These are phyloP conservation scores for Picochlorum sp. DNA, from an alignment of 139 green algal genomes.

Conservation along the genomic window DNA sequence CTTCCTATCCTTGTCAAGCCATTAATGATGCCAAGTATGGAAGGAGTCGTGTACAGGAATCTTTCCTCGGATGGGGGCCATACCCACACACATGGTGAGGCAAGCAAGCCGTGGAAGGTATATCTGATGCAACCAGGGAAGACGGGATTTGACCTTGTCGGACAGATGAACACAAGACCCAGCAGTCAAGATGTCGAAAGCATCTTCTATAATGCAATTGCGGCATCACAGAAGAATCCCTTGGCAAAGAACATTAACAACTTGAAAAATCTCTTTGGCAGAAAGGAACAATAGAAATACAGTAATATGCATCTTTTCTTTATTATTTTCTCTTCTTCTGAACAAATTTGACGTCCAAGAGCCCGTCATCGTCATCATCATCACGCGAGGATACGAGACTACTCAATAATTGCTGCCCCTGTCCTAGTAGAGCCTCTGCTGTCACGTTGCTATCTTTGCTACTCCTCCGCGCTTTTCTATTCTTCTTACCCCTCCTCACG, in stretches of 20 bases:
- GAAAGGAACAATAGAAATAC: background rate
- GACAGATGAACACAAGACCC: slow-evolving; percentile 21
- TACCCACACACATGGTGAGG: background rate
- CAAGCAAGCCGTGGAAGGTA: slow-evolving; percentile 16
- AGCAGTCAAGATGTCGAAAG: slow-evolving; percentile 8
- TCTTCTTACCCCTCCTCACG: background rate
- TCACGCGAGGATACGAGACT: background rate
- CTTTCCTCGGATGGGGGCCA: background rate
- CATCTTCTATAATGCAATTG: background rate
- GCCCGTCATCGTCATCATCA: background rate
- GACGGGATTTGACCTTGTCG: slow-evolving; percentile 7
- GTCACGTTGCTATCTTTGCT: background rate
- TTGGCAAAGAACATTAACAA: slow-evolving; percentile 5
- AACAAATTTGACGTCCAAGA: slow-evolving; percentile 8
- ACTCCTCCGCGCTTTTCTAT: background rate
- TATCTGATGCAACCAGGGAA: slow-evolving; percentile 9
- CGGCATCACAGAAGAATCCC: slow-evolving; percentile 1
- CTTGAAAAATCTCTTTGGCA: slow-evolving; percentile 7
- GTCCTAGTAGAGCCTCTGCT: too few species aligned
- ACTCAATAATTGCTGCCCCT: too few species aligned
- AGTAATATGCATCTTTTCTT: background rate
- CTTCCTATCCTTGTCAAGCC: slow-evolving; percentile 25
- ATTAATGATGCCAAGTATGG: slow-evolving; percentile 7
- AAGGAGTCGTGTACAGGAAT: slow-evolving; percentile 27
- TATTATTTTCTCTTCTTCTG: slow-evolving; percentile 2